Evolutionary conservation across 2,329 filamentous ascomycete species (phyloP), one percentile per base, ranked within the genome.

Genomic region (Lasiodiplodia gonubiensis): DNA sequence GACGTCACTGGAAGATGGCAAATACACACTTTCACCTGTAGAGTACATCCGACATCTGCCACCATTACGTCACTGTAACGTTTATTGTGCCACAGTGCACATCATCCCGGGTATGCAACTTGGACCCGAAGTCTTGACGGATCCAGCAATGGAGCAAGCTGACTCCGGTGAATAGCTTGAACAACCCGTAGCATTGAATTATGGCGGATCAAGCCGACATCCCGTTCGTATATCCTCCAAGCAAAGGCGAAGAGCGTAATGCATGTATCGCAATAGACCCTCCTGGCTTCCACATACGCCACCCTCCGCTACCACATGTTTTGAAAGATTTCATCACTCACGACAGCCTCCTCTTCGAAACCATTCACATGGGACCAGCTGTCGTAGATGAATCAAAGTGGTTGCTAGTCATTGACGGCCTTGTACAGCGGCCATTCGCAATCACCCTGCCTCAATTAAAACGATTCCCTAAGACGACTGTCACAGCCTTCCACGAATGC

Each of bases 401-500:
- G 72, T 67, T 69, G 4, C 71, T 80, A 2, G 68, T 74, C 0
- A 66, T 79, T 18, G 73, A 75, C 59, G 78, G 77, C 3, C 69
- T 78, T 2, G 76, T 80, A 2, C 52, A 72, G 10, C 59, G 65
- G 1, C 75, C 76, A 0, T 75, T 75, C 64, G 66, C 71, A 5
- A 60, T 78, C 5, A 73, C 70, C 12, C 71, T 76, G 8, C n/a
- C 64, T 0, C 70, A 75, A 53, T 67, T 80, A 11, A 70, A 70
- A 33, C 42, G 66, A 3, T 67, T 80, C 8, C 76, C 76, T 0
- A 64, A 64, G 8, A 69, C 66, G 10, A 72, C 67, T 6, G 64
- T 79, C 6, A 76, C 74, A 4, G 69, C 76, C 3, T 74, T 77
- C 53, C 76, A 79, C 59, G 77, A 80, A 68, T 80, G 77, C 69